A percentile compares a stretch with the other conserved stretches of the same genome.
Evolutionary conservation across 805 yeast genomes (phyloP).

Genomic region (Saccharomycopsis fermentans): DNA sequence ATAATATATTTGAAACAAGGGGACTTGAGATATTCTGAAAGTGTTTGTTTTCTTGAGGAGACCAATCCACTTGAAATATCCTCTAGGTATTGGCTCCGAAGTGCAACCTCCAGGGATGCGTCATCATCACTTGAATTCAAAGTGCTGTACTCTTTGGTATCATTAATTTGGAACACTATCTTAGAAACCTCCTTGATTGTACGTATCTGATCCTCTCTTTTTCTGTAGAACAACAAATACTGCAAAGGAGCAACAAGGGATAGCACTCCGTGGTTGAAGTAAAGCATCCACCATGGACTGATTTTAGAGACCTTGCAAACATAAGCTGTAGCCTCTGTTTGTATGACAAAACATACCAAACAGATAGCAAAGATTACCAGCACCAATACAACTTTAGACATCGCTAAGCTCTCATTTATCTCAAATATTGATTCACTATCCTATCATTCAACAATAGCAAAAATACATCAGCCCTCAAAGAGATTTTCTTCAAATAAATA

Average conservation of each 20-base stretch:
- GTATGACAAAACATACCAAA: slow-evolving; percentile 55
- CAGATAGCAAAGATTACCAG: slow-evolving; percentile 38
- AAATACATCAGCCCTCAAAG: too few species aligned
- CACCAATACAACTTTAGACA: slow-evolving; percentile 33
- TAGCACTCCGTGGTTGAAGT: slow-evolving; percentile 54
- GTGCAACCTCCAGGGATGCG: slow-evolving; percentile 11
- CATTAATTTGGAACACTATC: slow-evolving; percentile 28
- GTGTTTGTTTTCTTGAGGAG: neutral
- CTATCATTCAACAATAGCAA: too few species aligned
- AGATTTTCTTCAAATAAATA: too few species aligned
- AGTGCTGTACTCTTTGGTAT: slow-evolving; percentile 31
- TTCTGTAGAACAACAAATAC: neutral
- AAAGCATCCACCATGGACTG: slow-evolving; percentile 58
- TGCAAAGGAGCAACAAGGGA: neutral
- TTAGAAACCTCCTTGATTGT: slow-evolving; percentile 65
- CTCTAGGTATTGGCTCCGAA: slow-evolving; percentile 3
- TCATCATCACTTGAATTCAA: slow-evolving; percentile 16
- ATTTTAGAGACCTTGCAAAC: slow-evolving; percentile 42
- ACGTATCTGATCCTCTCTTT: slow-evolving; percentile 32
- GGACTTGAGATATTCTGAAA: neutral
- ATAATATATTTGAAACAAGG: slow-evolving; percentile 30
- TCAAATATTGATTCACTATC: too few species aligned
- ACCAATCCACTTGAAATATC: neutral
- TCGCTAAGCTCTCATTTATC: neutral
- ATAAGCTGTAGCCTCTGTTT: slow-evolving; percentile 71